phyloP scores from a whole-genome alignment of 306 rosid species.

The Trifolium fragiferum region DNA sequence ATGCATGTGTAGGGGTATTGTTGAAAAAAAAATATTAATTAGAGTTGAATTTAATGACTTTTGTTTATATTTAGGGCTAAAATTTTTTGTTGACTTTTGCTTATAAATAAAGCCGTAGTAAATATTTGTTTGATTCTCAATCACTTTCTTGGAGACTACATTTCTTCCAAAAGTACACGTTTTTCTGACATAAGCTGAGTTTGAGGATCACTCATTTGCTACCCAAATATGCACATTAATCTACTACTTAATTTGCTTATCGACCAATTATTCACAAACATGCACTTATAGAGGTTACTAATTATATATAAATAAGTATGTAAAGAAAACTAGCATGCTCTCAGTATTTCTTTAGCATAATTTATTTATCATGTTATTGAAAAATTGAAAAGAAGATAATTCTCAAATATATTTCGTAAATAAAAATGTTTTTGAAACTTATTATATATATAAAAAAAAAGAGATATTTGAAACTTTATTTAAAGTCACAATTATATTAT shows the following conservation, averaged over 20 bases:
- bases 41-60: no score
- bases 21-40: no score
- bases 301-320: no score
- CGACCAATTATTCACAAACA: neutral
- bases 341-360: neutral
- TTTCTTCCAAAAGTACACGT: neutral
- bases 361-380: neutral
- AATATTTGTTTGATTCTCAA: neutral
- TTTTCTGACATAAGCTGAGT: neutral
- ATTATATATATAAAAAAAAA: no score
- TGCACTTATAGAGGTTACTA: neutral
- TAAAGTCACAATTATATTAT: no score
- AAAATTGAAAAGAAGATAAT: neutral
- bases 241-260: neutral
- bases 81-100: no score
- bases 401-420: neutral
- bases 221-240: neutral
- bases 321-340: no score
- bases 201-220: neutral
- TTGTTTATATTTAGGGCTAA: no score
- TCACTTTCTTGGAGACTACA: neutral
- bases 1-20: no score
- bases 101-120: no score
- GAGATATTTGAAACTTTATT: neutral
- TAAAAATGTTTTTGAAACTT: neutral